Percentiles rank a stretch among this genome's conserved stretches.
phyloP scores from a whole-genome alignment of 805 yeast species.

The Candida awuae region DNA sequence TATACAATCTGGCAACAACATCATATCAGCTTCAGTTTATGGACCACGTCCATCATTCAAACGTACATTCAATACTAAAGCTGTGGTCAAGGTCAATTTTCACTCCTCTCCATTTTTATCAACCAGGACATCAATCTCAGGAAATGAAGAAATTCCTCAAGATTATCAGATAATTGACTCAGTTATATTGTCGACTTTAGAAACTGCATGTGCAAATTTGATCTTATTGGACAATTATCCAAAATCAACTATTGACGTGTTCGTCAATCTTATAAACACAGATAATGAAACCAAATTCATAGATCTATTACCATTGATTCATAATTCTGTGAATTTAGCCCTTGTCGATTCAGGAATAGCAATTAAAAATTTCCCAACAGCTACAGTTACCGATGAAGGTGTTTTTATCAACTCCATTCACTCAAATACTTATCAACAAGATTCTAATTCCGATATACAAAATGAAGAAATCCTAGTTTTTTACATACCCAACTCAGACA shows the following conservation, averaged over 20 bases:
- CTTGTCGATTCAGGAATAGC: slow-evolving; percentile 82
- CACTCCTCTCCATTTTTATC: slow-evolving; percentile 10
- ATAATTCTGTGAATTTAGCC: slow-evolving; percentile 64
- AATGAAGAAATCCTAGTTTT: slow-evolving; percentile 47
- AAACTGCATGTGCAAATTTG: slow-evolving; percentile 35
- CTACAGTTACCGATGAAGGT: slow-evolving; percentile 21
- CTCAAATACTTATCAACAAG: slow-evolving; percentile 10
- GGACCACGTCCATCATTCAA: slow-evolving; percentile 74
- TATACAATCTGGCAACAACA: slow-evolving; percentile 55
- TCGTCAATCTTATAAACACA: slow-evolving; percentile 56
- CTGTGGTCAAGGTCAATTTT: slow-evolving; percentile 21
- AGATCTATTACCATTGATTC: slow-evolving; percentile 35
- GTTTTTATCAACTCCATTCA: slow-evolving; percentile 31
- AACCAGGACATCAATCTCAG: neutral
- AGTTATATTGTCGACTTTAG: slow-evolving; percentile 27
- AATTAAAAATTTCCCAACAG: slow-evolving; percentile 66
- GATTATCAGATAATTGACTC: slow-evolving; percentile 21
- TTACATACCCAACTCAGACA: slow-evolving; percentile 40
- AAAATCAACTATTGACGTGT: slow-evolving; percentile 78
- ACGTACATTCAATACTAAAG: slow-evolving; percentile 27
- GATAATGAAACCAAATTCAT: slow-evolving; percentile 28
- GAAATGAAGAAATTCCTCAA: slow-evolving; percentile 31
- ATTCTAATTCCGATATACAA: slow-evolving; percentile 5
- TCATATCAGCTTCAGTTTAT: slow-evolving; percentile 62
- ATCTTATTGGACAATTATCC: slow-evolving; percentile 70